Evolutionary conservation across 768 basidiomycete species (phyloP), one percentile per base, ranked within the genome.

Genomic region (Podaxis sp.): DNA sequence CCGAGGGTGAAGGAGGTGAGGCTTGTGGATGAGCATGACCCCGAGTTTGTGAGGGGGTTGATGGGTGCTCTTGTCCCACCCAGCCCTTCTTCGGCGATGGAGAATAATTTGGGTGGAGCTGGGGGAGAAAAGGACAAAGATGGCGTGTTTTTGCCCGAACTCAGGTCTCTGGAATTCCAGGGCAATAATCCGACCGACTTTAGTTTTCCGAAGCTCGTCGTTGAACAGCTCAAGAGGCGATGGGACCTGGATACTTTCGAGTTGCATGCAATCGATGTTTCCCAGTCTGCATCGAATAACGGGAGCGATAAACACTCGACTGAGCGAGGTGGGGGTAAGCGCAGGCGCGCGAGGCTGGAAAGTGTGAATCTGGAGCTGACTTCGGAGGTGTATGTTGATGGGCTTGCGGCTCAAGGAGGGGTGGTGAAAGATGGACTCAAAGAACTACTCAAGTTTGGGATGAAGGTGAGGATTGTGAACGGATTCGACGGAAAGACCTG

Each of bases 21-120:
- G 28, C 9, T 59, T 3, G 58, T 59, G 40, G 51, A 59, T 44
- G 58, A 59, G 40, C 50, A 59, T 28, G 58, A 59, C 44, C 27
- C 50, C 3, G 50, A 59, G 50, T 52, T 59, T 52, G 58, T 59
- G 58, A 42, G 58, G 10, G 50, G 40, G 40, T 21, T 59, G n/a
- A 25, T 59, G 50, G 58, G 50, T 2, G 58, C 50, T 28, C 40
- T 59, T 1, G 58, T 59, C n/a, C 21, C 50, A 3, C 10, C 50
- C 4, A 25, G 25, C 2, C 7, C 18, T 32, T 28, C 35, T 11
- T 27, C 25, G 50, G 23, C 21, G 50, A 11, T 13, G 42, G 36
- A 11, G 56, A 36, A 28, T 28, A 18, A 36, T 25, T 1, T 9
- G 23, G 32, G 23, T 7, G 13, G 13, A 18, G 23, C 7, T 27